These are phyloP conservation scores for Ammopiptanthus mongolicus DNA, from an alignment of 306 rosid genomes.

Conservation along the genomic window DNA sequence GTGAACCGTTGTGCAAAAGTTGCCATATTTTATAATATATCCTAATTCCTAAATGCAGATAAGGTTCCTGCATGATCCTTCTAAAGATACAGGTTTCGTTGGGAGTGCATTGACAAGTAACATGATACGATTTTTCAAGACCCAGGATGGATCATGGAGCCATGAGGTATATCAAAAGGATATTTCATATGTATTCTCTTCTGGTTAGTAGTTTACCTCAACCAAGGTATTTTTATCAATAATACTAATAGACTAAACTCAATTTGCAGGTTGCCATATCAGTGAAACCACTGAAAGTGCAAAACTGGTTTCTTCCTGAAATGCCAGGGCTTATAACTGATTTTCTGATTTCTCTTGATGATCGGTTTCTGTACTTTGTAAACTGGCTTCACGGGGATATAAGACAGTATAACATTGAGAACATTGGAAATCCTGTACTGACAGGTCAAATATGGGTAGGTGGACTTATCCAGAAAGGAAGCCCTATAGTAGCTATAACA, in stretches of 20 bases:
- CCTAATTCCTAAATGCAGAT: conserved; percentile 45
- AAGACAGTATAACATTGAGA: conserved; percentile 84
- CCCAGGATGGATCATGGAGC: conserved; percentile 74
- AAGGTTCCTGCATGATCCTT: conserved; percentile 90
- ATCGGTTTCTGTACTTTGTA: conserved; percentile 73
- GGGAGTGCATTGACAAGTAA: conserved; percentile 87
- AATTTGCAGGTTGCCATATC: conserved; percentile 61
- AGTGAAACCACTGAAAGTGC: conserved; percentile 75
- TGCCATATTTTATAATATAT: background rate
- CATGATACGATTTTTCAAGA: conserved; percentile 79
- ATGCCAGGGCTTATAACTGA: conserved; percentile 96
- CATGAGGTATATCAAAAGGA: conserved; percentile 60
- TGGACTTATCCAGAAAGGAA: conserved; percentile 76
- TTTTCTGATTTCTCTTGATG: conserved; percentile 85
- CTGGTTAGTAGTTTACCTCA: background rate
- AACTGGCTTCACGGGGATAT: conserved; percentile 99
- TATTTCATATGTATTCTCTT: background rate
- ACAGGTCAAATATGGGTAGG: conserved; percentile 92
- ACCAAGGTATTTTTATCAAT: background rate
- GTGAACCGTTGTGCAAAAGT: background rate
- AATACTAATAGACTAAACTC: conserved; percentile 2
- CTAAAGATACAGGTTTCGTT: conserved; percentile 85
- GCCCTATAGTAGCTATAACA: conserved; percentile 49
- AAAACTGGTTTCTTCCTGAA: conserved; percentile 92
- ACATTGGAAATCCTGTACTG: conserved; percentile 56